Evolutionary conservation across 805 yeast species (phyloP).

Genomic region (Schwanniomyces pseudopolymorphus): DNA sequence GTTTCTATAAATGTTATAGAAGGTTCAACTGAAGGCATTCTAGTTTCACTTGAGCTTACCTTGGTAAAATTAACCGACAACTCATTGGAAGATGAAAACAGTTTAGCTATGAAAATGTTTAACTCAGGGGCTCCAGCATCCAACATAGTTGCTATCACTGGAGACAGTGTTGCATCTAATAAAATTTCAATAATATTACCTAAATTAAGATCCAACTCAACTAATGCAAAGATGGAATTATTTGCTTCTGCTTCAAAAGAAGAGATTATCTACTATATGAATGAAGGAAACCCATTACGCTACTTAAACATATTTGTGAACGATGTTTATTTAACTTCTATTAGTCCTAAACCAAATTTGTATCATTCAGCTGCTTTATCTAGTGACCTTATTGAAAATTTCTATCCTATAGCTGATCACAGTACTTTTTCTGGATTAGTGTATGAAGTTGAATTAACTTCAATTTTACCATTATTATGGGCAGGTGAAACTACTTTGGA

Average conservation of each 20-base stretch:
- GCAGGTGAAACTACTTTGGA: constrained; percentile 17
- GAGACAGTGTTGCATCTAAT: constrained; percentile 14
- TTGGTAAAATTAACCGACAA: constrained; percentile 11
- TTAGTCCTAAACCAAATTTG: constrained; percentile 28
- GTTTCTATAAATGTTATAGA: constrained; percentile 20
- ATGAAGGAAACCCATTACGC: constrained; percentile 24
- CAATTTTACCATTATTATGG: constrained; percentile 28
- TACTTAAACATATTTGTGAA: constrained; percentile 23
- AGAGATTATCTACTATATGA: constrained; percentile 18
- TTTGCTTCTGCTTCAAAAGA: constrained; percentile 27
- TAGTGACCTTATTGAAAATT: constrained; percentile 12
- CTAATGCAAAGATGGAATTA: constrained; percentile 21
- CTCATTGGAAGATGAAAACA: constrained; percentile 9
- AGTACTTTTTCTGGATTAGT: constrained; percentile 25
- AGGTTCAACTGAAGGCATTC: constrained; percentile 14
- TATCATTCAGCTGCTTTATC: constrained; percentile 23
- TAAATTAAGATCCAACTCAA: constrained; percentile 18
- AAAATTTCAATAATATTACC: constrained; percentile 18
- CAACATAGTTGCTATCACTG: no score
- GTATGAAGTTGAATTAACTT: constrained; percentile 25
- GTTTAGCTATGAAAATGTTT: background rate
- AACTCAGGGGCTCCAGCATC: no score
- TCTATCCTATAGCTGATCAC: constrained; percentile 25
- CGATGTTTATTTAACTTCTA: constrained; percentile 17
- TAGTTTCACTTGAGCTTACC: constrained; percentile 19